These are phyloP conservation scores for Cicer judaicum DNA, from an alignment of 306 rosid species.

Conservation along the genomic window DNA sequence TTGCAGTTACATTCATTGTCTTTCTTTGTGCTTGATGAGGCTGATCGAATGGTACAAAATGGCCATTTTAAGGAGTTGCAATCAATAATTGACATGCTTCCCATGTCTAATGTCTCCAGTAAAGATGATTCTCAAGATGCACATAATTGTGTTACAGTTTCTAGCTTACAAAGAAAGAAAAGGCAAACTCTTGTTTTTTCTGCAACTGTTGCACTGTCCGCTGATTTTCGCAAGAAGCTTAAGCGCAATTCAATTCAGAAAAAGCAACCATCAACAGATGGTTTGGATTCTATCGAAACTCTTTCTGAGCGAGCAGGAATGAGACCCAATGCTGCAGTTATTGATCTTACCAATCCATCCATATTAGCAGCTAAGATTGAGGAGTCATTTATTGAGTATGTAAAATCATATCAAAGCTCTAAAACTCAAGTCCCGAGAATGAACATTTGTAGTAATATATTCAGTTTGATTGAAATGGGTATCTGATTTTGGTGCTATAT, in stretches of 20 bases:
- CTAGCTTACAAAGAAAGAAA: constrained; percentile 83
- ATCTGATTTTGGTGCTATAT: constrained; percentile 9
- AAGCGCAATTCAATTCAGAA: constrained; percentile 68
- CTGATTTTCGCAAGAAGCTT: constrained; percentile 92
- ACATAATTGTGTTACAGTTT: constrained; percentile 56
- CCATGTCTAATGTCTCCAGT: constrained; percentile 55
- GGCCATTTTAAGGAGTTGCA: constrained; percentile 95
- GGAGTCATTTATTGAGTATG: constrained; percentile 95
- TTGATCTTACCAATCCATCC: constrained; percentile 82
- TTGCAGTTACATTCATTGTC: constrained; percentile 91
- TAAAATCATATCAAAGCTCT: constrained; percentile 41
- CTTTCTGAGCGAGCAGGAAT: constrained; percentile 93
- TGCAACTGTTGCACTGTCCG: constrained; percentile 85
- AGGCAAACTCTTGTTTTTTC: constrained; percentile 96
- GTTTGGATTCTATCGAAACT: constrained; percentile 78
- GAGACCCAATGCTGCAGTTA: constrained; percentile 82
- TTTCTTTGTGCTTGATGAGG: constrained; percentile 96
- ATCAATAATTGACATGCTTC: constrained; percentile 94
- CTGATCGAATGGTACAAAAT: constrained; percentile 92
- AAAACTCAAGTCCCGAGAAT: constrained; percentile 28
- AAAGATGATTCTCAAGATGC: constrained; percentile 55
- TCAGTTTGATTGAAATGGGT: constrained; percentile 1
- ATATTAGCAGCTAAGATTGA: constrained; percentile 81
- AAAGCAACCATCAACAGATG: constrained; percentile 65
- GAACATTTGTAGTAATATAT: not conserved